These are phyloP conservation scores for Coleophoma cylindrospora DNA, from an alignment of 2,329 filamentous ascomycete species.

Conservation along the genomic window DNA sequence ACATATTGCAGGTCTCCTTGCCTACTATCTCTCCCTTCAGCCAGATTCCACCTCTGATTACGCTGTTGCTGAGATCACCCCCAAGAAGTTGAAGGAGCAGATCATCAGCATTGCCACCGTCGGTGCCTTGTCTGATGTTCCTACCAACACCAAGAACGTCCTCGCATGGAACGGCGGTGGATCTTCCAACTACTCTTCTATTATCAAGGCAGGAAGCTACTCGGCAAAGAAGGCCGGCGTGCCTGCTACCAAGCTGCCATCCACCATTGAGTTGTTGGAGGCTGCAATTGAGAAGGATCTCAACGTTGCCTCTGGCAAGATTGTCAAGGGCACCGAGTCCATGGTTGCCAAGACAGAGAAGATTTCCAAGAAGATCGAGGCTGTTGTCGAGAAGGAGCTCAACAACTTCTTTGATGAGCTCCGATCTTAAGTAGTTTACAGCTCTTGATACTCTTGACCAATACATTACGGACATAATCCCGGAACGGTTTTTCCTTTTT, in stretches of 20 bases:
- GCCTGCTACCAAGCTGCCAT: conserved; percentile 39
- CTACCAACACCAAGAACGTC: conserved; percentile 82
- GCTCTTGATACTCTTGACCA: neutral
- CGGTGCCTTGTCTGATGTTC: conserved; percentile 75
- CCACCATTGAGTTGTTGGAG: conserved; percentile 56
- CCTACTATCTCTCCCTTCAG: conserved; percentile 97
- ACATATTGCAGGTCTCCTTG: conserved; percentile 91
- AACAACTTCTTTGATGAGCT: conserved; percentile 52
- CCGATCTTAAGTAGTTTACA: conserved; percentile 14
- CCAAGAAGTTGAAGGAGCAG: conserved; percentile 88
- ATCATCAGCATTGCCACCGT: conserved; percentile 79
- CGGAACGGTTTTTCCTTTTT: conserved; percentile 6
- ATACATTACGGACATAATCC: conserved; percentile 1
- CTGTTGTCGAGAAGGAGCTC: conserved; percentile 56
- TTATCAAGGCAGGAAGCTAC: conserved; percentile 71
- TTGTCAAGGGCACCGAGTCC: conserved; percentile 47
- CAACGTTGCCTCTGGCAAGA: conserved; percentile 50
- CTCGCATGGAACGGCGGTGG: conserved; percentile 99
- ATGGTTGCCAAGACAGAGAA: conserved; percentile 53
- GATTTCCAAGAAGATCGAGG: conserved; percentile 58
- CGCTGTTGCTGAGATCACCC: conserved; percentile 82
- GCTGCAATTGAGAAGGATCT: conserved; percentile 52
- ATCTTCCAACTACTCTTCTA: conserved; percentile 82
- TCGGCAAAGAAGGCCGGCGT: conserved; percentile 44
- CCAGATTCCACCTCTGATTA: conserved; percentile 86